A percentile compares a stretch with the other conserved stretches of the same genome.
Evolutionary conservation across 2,329 filamentous ascomycete genomes (phyloP).

Genomic region (Fragosphaeria purpurea): DNA sequence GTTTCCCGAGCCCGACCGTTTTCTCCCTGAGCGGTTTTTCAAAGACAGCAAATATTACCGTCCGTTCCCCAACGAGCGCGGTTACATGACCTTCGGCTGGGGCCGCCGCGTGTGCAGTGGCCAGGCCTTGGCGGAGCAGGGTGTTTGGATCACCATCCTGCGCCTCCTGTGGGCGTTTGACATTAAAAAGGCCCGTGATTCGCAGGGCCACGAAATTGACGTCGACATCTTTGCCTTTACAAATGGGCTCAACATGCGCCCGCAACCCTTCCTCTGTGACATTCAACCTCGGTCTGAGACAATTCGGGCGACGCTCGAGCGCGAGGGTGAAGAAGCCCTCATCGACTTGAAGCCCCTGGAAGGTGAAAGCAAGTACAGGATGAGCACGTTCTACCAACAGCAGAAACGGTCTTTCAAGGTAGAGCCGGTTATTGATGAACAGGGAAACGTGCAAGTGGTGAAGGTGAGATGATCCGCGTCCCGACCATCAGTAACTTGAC

Average conservation of each 20-base stretch:
- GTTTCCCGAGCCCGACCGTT: conserved; percentile 36
- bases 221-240: conserved; percentile 45
- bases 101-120: conserved; percentile 44
- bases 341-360: conserved; percentile 40
- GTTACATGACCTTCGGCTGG: conserved; percentile 48
- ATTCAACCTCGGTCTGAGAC: conserved; percentile 39
- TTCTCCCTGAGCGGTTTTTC: conserved; percentile 32
- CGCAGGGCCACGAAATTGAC: conserved; percentile 30
- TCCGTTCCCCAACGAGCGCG: conserved; percentile 37
- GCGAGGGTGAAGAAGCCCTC: conserved; percentile 42
- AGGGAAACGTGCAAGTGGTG: conserved; percentile 18
- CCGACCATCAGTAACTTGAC: no score
- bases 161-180: conserved; percentile 48
- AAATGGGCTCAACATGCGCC: conserved; percentile 50
- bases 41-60: conserved; percentile 26
- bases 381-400: conserved; percentile 40
- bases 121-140: conserved; percentile 47
- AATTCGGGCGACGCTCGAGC: conserved; percentile 38
- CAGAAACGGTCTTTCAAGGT: conserved; percentile 16
- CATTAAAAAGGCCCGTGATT: conserved; percentile 29
- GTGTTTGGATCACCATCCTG: conserved; percentile 48
- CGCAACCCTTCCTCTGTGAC: conserved; percentile 42
- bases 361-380: conserved; percentile 46
- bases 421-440: conserved; percentile 19
- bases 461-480: conserved; percentile 10